Conservation (phyloP, 2,329 filamentous ascomycete species). For the Colletotrichum lupini region DNA sequence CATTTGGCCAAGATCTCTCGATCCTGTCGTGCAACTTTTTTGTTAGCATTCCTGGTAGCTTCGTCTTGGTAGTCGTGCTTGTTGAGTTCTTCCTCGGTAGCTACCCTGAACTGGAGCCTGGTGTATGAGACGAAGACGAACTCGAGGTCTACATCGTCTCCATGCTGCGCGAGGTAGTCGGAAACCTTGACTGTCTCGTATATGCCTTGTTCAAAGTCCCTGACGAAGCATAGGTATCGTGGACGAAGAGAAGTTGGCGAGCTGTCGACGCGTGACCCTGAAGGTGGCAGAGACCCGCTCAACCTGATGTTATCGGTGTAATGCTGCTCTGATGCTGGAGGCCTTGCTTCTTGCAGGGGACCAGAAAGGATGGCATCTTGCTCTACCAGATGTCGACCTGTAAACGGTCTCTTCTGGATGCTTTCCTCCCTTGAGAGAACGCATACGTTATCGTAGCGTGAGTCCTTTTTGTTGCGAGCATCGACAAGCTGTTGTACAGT, state of each 20-base stretch:
- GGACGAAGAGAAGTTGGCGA: conserved; percentile 17
- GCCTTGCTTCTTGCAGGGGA: neutral
- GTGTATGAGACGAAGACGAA: conserved; percentile 56
- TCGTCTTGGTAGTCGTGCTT: conserved; percentile 33
- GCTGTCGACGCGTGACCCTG: neutral
- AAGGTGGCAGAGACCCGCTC: neutral
- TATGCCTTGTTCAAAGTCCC: conserved; percentile 26
- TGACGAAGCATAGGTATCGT: conserved; percentile 40
- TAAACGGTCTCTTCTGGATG: neutral
- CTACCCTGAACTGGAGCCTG: conserved; percentile 48
- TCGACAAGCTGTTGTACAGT: neutral
- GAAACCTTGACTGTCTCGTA: conserved; percentile 41
- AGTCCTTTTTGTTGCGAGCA: neutral
- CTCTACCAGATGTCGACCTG: neutral
- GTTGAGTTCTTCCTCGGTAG: conserved; percentile 38
- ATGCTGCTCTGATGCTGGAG: neutral
- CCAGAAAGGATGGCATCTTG: neutral
- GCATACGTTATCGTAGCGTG: neutral
- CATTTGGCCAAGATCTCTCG: conserved; percentile 45
- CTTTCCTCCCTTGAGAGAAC: neutral
- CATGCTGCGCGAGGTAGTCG: conserved; percentile 39
- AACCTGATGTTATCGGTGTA: neutral
- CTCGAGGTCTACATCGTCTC: conserved; percentile 39
- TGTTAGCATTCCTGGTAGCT: conserved; percentile 35
- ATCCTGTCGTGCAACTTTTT: conserved; percentile 38